phyloP scores from a whole-genome alignment of 352 stramenopile species.

The Pythium myriotylum region DNA sequence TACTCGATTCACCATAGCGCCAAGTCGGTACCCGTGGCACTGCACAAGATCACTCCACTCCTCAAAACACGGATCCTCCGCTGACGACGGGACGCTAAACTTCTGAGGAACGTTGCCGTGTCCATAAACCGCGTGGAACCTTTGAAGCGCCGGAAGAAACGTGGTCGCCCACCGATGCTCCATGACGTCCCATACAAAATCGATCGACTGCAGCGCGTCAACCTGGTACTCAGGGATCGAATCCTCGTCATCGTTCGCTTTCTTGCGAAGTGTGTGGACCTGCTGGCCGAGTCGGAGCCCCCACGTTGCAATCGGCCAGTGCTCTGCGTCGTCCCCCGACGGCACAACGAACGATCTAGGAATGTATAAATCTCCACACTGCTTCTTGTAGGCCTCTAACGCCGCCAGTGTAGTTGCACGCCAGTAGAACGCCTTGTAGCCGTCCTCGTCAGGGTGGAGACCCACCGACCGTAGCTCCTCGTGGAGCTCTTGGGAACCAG shows the following conservation, averaged over 20 bases:
- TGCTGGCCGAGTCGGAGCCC: slow-evolving; percentile 39
- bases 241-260: slow-evolving; percentile 19
- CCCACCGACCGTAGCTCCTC: slow-evolving; percentile 35
- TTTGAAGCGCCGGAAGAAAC: slow-evolving; percentile 48
- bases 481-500: neutral
- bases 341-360: slow-evolving; percentile 46
- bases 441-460: slow-evolving; percentile 24
- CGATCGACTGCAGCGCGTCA: slow-evolving; percentile 25
- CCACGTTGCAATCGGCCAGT: slow-evolving; percentile 43
- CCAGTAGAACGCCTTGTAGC: slow-evolving; percentile 57
- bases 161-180: slow-evolving; percentile 33
- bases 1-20: slow-evolving; percentile 51
- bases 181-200: slow-evolving; percentile 32
- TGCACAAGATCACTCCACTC: slow-evolving; percentile 12
- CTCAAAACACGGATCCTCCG: neutral
- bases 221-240: slow-evolving; percentile 37
- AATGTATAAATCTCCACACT: slow-evolving; percentile 41
- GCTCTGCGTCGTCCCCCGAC: slow-evolving; percentile 1
- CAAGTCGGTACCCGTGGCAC: slow-evolving; percentile 42
- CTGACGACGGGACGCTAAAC: slow-evolving; percentile 68
- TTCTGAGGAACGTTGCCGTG: slow-evolving; percentile 78
- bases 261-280: slow-evolving; percentile 42
- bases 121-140: slow-evolving; percentile 70
- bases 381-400: slow-evolving; percentile 35
- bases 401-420: slow-evolving; percentile 31